A percentile compares a stretch with the other conserved stretches of the same genome.
These are phyloP conservation scores for Auricularia cornea DNA, from an alignment of 768 basidiomycete genomes.

Conservation along the genomic window DNA sequence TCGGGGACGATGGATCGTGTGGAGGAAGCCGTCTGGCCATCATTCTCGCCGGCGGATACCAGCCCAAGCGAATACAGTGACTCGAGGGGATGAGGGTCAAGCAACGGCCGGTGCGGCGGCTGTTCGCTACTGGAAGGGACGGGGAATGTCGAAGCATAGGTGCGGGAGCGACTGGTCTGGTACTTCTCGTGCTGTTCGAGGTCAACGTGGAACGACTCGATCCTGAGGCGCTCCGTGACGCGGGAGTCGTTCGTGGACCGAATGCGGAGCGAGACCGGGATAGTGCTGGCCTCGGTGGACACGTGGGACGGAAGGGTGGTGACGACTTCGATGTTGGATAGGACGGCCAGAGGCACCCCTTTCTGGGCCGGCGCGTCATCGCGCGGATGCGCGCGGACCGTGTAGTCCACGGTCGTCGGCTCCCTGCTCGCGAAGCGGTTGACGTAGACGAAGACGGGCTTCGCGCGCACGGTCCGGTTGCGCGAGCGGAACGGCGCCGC, in stretches of 20 bases:
- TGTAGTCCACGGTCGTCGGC: slow-evolving; percentile 4
- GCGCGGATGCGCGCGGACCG: background rate
- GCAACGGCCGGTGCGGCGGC: slow-evolving; percentile 55
- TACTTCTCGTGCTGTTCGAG: slow-evolving; percentile 58
- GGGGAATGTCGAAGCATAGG: slow-evolving; percentile 41
- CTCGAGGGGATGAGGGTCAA: slow-evolving; percentile 41
- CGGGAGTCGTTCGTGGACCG: slow-evolving; percentile 43
- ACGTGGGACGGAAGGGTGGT: slow-evolving; percentile 52
- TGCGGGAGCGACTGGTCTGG: slow-evolving; percentile 6
- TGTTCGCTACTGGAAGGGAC: slow-evolving; percentile 49
- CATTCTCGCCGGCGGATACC: slow-evolving; percentile 28
- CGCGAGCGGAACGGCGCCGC: background rate
- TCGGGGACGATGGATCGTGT: background rate
- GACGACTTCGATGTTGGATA: slow-evolving; percentile 57
- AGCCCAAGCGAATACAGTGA: slow-evolving; percentile 44
- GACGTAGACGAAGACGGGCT: slow-evolving; percentile 7
- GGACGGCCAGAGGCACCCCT: slow-evolving; percentile 41
- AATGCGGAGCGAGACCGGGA: slow-evolving; percentile 55
- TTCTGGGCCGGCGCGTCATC: slow-evolving; percentile 12
- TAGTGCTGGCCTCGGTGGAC: slow-evolving; percentile 33
- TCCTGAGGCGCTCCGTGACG: slow-evolving; percentile 43
- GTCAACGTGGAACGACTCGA: slow-evolving; percentile 48
- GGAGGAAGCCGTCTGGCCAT: background rate
- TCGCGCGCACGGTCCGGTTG: slow-evolving; percentile 4
- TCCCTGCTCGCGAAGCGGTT: slow-evolving; percentile 17